Evolutionary conservation across 192 early-diverging fungal species (phyloP), one percentile per base, ranked within the genome.

Genomic region (Oehlia diaphana): DNA sequence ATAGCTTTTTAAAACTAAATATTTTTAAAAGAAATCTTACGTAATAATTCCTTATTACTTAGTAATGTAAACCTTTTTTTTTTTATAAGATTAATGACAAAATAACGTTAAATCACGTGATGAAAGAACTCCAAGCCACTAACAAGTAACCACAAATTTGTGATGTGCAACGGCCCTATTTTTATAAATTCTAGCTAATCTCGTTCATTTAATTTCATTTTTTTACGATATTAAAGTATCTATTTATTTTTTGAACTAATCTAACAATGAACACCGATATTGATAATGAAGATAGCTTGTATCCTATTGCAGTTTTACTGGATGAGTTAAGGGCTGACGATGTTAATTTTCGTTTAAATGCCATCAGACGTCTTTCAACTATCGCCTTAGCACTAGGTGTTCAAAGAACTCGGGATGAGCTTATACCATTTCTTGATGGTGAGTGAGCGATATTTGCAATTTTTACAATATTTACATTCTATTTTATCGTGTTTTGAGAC

Each of bases 391-490:
- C 98, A 21, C 90, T 99, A 49, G 98, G 98, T 42, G 92, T 92
- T 65, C 95, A 98, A 85, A 92, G 98, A 69, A 95, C 98, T 50
- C 89, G 98, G 42, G 92, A 93, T 47, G 98, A 99, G 87, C 92
- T 99, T 39, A 92, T 99, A 86, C 97, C 97, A 26, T 99, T 99
- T 82, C 88, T 99, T 63, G 97, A 98, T 88, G 95, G 96, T 97
- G 86, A 79, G 70, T 49, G 64, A 39, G 31, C 19, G 62, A 33
- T 77, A 62, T 26, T 42, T 16, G 28, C n/a, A 28, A 75, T 13
- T 23, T 21, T 75, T 12, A 23, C 19, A 35, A 28, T 21, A 10
- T 64, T 12, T 26, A 26, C 12, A 14, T 53, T 19, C 53, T 58
- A 47, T 12, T 47, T 47, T 47, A 12, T 47, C 44, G 53, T 21